Evolutionary conservation across 1,139 yeast genomes (phyloP), one percentile per base, ranked within the genome.

Genomic region (Yamadazyma pseudoaaseri): DNA sequence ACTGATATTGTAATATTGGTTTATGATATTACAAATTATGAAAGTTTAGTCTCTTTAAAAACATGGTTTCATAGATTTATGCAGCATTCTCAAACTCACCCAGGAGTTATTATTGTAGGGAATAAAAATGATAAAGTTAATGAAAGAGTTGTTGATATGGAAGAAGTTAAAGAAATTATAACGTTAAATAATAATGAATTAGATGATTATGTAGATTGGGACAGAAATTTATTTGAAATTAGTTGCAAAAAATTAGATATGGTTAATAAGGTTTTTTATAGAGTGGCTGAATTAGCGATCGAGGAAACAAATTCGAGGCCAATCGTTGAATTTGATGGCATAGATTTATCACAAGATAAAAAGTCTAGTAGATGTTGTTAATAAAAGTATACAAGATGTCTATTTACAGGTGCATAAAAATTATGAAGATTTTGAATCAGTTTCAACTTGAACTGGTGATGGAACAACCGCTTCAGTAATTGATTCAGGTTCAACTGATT

Each of bases 1-100:
- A 68, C 82, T 0, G 83, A 78, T 47, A 75, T 77, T 9, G 80
- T 74, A 12, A 65, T 78, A 3, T 50, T 78, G 23, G 76, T 76
- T 16, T 78, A 75, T 50, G 84, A 78, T 50, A 61, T 76, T 31
- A 73, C 82, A 35, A 71, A 69, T 48, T 73, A 76, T 39, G 78
- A 73, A 47, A 65, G 76, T 12, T 75, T 77, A 34, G 58, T 75
- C 21, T 68, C 74, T 46, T 51, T 78, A 16, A 61, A 63, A 28
- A 70, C 62, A 39, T 78, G 83, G 83, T 64, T 75, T 40, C 42
- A 56, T n/a, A 61, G 73, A 28, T 77, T 77, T 44, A 47, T 70
- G 41, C 65, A 69, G 30, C 71, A 73, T 48, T 72, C 80, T 47
- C 73, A 70, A 43, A 58, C 64, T 2, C 50, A 51, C 12, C 81